phyloP scores from a whole-genome alignment of 805 yeast genomes.

The Cyberlindnera maritima region DNA sequence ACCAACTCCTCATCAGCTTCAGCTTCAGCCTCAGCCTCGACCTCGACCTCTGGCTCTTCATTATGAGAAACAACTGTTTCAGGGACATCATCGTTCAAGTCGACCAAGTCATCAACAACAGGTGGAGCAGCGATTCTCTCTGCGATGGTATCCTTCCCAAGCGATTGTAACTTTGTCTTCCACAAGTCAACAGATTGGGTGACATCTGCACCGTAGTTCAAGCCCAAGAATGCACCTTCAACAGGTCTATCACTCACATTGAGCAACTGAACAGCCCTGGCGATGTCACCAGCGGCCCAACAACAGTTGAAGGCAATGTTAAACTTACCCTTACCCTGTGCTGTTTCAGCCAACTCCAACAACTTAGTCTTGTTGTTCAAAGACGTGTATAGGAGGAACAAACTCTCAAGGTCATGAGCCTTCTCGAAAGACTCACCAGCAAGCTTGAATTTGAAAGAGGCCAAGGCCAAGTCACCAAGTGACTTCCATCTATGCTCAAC shows the following conservation, averaged over 20 bases:
- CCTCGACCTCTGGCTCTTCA: too few species aligned
- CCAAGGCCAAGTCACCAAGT: slow-evolving; percentile 83
- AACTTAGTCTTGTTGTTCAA: slow-evolving; percentile 67
- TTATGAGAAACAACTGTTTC: slow-evolving; percentile 27
- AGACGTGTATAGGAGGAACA: slow-evolving; percentile 79
- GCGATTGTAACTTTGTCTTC: slow-evolving; percentile 54
- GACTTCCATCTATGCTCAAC: slow-evolving; percentile 82
- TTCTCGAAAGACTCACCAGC: slow-evolving; percentile 78
- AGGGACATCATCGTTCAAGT: slow-evolving; percentile 33
- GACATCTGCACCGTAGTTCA: slow-evolving; percentile 57
- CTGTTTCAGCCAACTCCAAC: slow-evolving; percentile 57
- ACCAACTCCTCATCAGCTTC: slow-evolving; percentile 7
- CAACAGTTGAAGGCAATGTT: slow-evolving; percentile 89
- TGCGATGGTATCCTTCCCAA: slow-evolving; percentile 57
- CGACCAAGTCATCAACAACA: slow-evolving; percentile 35
- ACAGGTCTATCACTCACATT: slow-evolving; percentile 65
- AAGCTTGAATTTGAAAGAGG: slow-evolving; percentile 72
- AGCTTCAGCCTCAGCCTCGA: slow-evolving; percentile 5
- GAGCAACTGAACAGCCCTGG: slow-evolving; percentile 62
- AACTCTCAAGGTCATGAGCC: slow-evolving; percentile 79
- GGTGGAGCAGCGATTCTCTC: slow-evolving; percentile 53
- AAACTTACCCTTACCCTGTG: slow-evolving; percentile 73
- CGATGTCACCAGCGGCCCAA: slow-evolving; percentile 79
- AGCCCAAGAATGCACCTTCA: slow-evolving; percentile 82
- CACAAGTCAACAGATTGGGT: slow-evolving; percentile 54